A percentile compares a stretch with the other conserved stretches of the same genome.
phyloP scores from a whole-genome alignment of 1,284 basidiomycete genomes.

The Boletellus deceptivus region DNA sequence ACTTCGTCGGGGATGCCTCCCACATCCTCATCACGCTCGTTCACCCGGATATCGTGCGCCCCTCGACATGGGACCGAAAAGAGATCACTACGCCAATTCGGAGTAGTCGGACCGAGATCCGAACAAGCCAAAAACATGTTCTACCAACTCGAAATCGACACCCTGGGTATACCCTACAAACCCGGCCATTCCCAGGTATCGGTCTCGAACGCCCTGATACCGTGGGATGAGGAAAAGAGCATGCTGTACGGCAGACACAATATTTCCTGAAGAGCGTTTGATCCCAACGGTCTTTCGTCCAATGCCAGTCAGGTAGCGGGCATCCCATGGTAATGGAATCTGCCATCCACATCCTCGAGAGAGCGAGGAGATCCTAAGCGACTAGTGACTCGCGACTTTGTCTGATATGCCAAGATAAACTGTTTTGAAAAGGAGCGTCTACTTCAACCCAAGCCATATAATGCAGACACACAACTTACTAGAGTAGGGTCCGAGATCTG shows the following conservation, averaged over 20 bases:
- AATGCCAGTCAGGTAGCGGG: slow-evolving; percentile 36
- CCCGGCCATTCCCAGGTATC: too few relatives aligned
- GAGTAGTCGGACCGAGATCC: too few relatives aligned
- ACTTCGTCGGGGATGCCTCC: slow-evolving; percentile 1
- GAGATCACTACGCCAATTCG: too few relatives aligned
- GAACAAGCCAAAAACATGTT: too few relatives aligned
- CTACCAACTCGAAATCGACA: too few relatives aligned
- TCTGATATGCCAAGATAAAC: slow-evolving; percentile 48
- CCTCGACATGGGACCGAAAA: too few relatives aligned
- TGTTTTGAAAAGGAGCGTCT: slow-evolving; percentile 38
- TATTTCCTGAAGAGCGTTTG: slow-evolving; percentile 52
- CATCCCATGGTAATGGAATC: slow-evolving; percentile 45
- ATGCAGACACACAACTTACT: slow-evolving; percentile 1
- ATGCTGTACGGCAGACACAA: slow-evolving; percentile 56
- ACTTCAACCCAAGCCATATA: not conserved
- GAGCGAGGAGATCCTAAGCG: too few relatives aligned
- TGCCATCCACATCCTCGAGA: too few relatives aligned
- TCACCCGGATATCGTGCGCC: slow-evolving; percentile 36
- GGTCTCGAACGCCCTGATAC: not conserved
- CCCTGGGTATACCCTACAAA: too few relatives aligned
- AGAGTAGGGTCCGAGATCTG: not conserved
- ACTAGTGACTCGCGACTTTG: slow-evolving; percentile 43
- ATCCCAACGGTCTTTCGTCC: slow-evolving; percentile 41
- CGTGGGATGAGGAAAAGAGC: slow-evolving; percentile 43
- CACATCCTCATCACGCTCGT: slow-evolving; percentile 45